Base-by-base conservation (phyloP, 768 basidiomycete genomes). In the Epithele typhae region DNA sequence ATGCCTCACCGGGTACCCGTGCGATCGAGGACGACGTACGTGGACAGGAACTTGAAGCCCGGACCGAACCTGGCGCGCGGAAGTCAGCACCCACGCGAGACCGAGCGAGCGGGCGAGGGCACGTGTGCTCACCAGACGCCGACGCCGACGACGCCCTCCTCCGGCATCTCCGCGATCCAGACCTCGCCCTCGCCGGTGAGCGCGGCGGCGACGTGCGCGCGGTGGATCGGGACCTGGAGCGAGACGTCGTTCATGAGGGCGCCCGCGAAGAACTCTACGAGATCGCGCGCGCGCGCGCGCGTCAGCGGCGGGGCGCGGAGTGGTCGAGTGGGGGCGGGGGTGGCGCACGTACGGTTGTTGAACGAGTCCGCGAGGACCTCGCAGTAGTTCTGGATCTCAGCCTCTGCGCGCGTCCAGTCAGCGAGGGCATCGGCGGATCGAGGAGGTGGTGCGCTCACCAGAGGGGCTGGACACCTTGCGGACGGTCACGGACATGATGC, bases 301-400 rank as follows among this genome's bases (percentile, higher is more conserved):
- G n/a, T n/a, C n/a, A n/a, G n/a, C n/a, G n/a, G n/a, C n/a, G n/a
- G n/a, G n/a, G n/a, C n/a, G n/a, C n/a, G n/a, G 27, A 30, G 27
- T 14, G 8, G 27, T 5, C 9, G 9, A 27, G 18, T 41, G 25
- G 32, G 25, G 17, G 15, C 10, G 3, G 14, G 11, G 18, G 2
- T 8, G 3, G 25, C 11, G 14, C 15, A 12, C 40, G 25, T n/a
- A 41, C 40, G 27, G 27, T 41, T 30, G 25, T 41, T 10, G 25
- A 41, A 41, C 15, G 40, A n/a, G 11, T 41, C 25, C n/a, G 40
- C 40, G n/a, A 41, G 40, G 40, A 41, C 18, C 25, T 41, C 25
- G 17, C 25, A 41, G 17, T 5, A 17, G 25, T 30, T n/a, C 25
- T 30, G 9, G 27, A 30, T 30, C 25, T 41, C 40, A 5, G 25